Conservation (phyloP, 2,329 filamentous ascomycete species). For the Fragosphaeria purpurea region DNA sequence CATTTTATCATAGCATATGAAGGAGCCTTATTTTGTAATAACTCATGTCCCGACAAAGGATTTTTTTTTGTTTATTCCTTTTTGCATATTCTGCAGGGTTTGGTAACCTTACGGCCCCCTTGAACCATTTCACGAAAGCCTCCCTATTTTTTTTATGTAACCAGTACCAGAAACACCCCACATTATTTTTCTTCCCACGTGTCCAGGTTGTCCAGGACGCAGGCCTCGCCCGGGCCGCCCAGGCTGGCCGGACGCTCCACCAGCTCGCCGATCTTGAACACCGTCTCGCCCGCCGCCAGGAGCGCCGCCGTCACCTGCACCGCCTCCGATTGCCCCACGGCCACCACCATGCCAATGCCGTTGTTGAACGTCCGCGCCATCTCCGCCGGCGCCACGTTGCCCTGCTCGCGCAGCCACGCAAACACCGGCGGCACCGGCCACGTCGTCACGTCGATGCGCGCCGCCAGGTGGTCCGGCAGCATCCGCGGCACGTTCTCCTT, state of each 20-base stretch:
- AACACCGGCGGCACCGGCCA: constrained; percentile 77
- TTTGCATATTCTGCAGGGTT: too few species aligned
- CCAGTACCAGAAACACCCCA: too few species aligned
- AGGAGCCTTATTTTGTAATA: too few species aligned
- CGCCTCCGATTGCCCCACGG: constrained; percentile 65
- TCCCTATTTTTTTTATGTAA: too few species aligned
- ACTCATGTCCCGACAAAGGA: too few species aligned
- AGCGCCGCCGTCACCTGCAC: constrained; percentile 51
- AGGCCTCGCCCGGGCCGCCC: constrained; percentile 40
- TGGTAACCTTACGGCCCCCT: too few species aligned
- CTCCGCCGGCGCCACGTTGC: constrained; percentile 64
- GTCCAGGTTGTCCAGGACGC: constrained; percentile 50
- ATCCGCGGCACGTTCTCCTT: constrained; percentile 91
- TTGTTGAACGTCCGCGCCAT: constrained; percentile 94
- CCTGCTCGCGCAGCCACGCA: constrained; percentile 67
- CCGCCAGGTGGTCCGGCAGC: constrained; percentile 68
- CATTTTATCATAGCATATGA: not conserved
- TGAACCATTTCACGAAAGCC: too few species aligned
- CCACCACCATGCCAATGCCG: constrained; percentile 89
- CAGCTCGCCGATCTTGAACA: constrained; percentile 66
- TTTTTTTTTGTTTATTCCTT: too few species aligned
- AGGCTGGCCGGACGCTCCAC: constrained; percentile 35
- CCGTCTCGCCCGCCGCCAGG: constrained; percentile 60
- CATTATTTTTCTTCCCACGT: constrained; percentile 21
- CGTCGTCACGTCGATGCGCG: constrained; percentile 64